Percentiles rank a stretch among this genome's conserved stretches.
Conservation (phyloP, 139 green algal species). For the Coelastrella sp. region DNA sequence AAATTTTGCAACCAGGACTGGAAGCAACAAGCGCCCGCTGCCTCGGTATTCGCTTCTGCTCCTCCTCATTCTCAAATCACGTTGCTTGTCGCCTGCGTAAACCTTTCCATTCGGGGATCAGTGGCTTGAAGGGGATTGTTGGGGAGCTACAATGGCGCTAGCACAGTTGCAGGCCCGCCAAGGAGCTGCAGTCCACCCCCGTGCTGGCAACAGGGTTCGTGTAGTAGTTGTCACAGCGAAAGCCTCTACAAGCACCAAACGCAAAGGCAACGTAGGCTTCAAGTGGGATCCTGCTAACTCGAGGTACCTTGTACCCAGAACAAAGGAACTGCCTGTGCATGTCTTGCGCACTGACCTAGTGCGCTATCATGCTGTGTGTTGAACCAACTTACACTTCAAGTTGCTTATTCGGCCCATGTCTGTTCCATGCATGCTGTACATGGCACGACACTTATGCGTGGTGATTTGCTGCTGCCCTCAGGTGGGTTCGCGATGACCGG, state of each 20-base stretch:
- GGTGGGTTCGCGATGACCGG: slow-evolving; percentile 42
- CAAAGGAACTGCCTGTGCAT: too few relatives aligned
- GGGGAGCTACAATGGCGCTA: neutral
- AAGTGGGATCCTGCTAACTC: slow-evolving; percentile 45
- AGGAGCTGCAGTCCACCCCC: neutral
- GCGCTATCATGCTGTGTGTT: neutral
- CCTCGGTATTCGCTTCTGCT: too few relatives aligned
- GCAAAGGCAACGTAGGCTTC: slow-evolving; percentile 41
- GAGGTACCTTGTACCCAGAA: neutral
- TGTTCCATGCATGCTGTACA: too few relatives aligned
- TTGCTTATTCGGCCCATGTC: neutral
- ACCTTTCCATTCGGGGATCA: too few relatives aligned
- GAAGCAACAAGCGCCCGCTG: too few relatives aligned
- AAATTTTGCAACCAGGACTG: too few relatives aligned
- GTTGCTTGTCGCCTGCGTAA: too few relatives aligned
- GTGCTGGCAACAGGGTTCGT: neutral
- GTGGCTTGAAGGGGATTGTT: neutral
- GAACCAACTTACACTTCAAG: neutral
- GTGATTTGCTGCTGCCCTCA: slow-evolving; percentile 1
- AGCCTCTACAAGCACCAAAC: slow-evolving; percentile 9
- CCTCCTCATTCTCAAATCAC: too few relatives aligned
- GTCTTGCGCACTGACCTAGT: too few relatives aligned
- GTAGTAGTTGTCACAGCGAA: neutral
- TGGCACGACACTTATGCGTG: neutral
- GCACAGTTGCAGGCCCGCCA: neutral